Evolutionary conservation across 2,329 filamentous ascomycete genomes (phyloP).

Genomic region (Fusarium poae): DNA sequence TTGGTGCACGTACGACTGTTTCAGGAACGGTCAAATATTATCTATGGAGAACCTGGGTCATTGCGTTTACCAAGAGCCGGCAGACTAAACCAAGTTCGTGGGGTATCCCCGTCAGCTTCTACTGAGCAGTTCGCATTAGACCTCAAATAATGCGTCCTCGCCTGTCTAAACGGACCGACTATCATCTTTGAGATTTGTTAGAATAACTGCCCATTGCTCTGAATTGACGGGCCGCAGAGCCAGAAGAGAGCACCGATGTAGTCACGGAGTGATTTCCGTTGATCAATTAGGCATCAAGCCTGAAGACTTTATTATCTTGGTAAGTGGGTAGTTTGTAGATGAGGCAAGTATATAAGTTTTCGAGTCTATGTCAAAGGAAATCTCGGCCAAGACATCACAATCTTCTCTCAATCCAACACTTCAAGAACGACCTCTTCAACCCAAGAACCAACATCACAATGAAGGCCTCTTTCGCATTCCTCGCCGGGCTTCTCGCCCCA

Average conservation of each 20-base stretch:
- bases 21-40: background rate
- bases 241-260: background rate
- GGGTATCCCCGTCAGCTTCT: conserved; percentile 15
- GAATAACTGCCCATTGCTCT: conserved; percentile 1
- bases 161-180: conserved; percentile 24
- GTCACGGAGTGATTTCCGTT: conserved; percentile 24
- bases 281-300: conserved; percentile 7
- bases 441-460: background rate
- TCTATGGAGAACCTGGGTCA: background rate
- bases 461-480: conserved; percentile 19
- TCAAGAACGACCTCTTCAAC: background rate
- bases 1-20: background rate
- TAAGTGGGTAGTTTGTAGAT: background rate
- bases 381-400: background rate
- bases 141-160: background rate
- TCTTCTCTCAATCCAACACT: background rate
- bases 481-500: conserved; percentile 22
- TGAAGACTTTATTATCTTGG: background rate
- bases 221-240: background rate
- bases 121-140: conserved; percentile 5
- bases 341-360: background rate
- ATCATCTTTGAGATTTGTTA: background rate
- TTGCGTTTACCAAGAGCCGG: background rate
- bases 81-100: conserved; percentile 4
- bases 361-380: background rate